Evolutionary conservation across 1,284 basidiomycete genomes (phyloP).

Genomic region (Sanghuangporus baumii): DNA sequence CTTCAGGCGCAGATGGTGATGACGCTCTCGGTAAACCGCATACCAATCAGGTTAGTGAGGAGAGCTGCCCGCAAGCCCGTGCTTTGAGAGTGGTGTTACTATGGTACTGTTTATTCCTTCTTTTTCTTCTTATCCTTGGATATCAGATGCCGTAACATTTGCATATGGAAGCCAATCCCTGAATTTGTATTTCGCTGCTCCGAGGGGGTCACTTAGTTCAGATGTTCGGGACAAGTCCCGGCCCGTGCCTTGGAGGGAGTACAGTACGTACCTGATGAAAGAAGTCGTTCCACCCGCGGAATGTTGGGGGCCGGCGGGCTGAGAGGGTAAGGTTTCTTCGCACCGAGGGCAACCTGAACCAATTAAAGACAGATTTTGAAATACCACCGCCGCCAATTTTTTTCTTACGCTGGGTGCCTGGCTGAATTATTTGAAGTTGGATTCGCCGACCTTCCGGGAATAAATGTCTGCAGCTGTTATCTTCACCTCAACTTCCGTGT

Average conservation of each 20-base stretch:
- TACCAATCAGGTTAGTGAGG: conserved; percentile 37
- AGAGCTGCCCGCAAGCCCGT: background rate
- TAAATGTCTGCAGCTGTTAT: background rate
- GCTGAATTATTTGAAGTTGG: background rate
- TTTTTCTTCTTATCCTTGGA: background rate
- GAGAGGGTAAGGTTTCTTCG: background rate
- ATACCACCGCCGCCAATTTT: background rate
- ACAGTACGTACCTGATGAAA: background rate
- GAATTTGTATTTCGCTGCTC: too few species aligned
- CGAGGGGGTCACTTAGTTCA: background rate
- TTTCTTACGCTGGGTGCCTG: background rate
- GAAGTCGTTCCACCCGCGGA: too few species aligned
- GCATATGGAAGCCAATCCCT: too few species aligned
- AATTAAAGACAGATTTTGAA: background rate
- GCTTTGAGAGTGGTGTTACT: background rate
- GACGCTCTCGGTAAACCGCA: conserved; percentile 35
- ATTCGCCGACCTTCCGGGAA: background rate
- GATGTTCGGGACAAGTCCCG: background rate
- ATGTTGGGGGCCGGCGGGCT: background rate
- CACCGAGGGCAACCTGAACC: background rate
- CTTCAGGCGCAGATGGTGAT: conserved; percentile 35
- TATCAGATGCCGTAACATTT: background rate
- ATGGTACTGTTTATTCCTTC: background rate
- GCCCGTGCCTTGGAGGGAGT: background rate
- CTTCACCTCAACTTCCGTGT: background rate